A percentile compares a stretch with the other conserved stretches of the same genome.
Evolutionary conservation across 192 early-diverging fungal genomes (phyloP).

Genomic region (Thamnidium elegans): DNA sequence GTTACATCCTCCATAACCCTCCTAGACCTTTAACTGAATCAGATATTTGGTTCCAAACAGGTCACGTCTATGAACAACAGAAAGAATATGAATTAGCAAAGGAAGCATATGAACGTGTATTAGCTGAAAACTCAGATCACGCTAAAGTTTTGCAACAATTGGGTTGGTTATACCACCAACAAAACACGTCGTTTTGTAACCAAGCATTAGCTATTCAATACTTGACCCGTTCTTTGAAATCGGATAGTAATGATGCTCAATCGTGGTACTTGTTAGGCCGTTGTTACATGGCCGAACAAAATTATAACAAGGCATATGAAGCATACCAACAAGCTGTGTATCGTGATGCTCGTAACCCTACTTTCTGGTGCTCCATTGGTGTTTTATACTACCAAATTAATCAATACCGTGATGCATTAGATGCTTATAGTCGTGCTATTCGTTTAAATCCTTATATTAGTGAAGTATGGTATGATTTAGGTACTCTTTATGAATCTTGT

Average conservation of each 20-base stretch:
- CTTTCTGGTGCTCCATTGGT: constrained; percentile 99
- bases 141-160: constrained; percentile 95
- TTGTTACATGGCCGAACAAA: constrained; percentile 94
- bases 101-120: constrained; percentile 90
- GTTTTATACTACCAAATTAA: constrained; percentile 97
- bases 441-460: constrained; percentile 89
- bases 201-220: constrained; percentile 81
- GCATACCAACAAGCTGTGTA: constrained; percentile 97
- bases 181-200: constrained; percentile 77
- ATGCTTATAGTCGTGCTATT: constrained; percentile 95
- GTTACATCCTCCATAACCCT: constrained; percentile 79
- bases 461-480: constrained; percentile 98
- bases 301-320: constrained; percentile 94
- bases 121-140: constrained; percentile 86
- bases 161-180: constrained; percentile 95
- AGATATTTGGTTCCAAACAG: constrained; percentile 98
- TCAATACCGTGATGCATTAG: constrained; percentile 92
- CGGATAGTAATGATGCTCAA: constrained; percentile 85
- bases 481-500: constrained; percentile 95
- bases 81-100: constrained; percentile 79
- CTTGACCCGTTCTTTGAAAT: constrained; percentile 80
- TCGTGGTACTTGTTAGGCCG: constrained; percentile 95
- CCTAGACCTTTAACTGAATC: constrained; percentile 90
- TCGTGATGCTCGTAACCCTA: constrained; percentile 89
- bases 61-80: constrained; percentile 93